Base-by-base conservation (phyloP, 1,284 basidiomycete genomes). In the Gastroboletus turbinatus region DNA sequence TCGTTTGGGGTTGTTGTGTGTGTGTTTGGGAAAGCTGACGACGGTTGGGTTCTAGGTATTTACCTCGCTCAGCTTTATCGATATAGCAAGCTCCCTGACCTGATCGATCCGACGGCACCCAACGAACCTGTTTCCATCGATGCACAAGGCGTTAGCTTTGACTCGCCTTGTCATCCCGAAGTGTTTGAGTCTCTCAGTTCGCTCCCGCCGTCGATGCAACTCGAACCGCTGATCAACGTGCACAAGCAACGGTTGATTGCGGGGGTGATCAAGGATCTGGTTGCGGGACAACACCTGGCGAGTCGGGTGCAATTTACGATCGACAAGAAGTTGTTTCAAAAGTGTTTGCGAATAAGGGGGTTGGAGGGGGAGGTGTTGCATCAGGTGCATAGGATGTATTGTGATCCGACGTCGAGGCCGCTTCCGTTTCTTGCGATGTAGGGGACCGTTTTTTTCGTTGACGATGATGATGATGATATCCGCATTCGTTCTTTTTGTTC, bases 141-240 rank as follows among this genome's bases (percentile, higher is more conserved):
- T 60, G 77, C 82, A 0, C 71, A 73, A 11, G 84, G 83, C 6
- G 80, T 82, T 44, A 82, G 79, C 59, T 85, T 91, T 53, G 82
- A 85, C 53, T 70, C 84, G 9, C 86, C 84, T 2, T 81, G 84
- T 23, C 85, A 87, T 62, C 88, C 90, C 0, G 87, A 90, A 60
- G 86, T 91, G 16, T 93, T 93, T 69, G 78, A 81, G 2, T 77
- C 84, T 17, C 79, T 93, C 4, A 78, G 83, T 3, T 81, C 87
- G 2, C 80, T 93, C 11, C 90, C 90, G 0, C 68, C 81, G 0
- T 80, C 79, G n/a, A 85, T 92, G 75, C 82, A 86, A 60, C 80
- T 94, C n/a, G 88, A 91, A 61, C 91, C 91, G 2, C 75, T 94
- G 53, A 89, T 94, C 73, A 94, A 94, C 69, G 84, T 94, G 4